A percentile compares a stretch with the other conserved stretches of the same genome.
Conservation (phyloP, 2,329 filamentous ascomycete genomes). For the Diaporthe capsici region DNA sequence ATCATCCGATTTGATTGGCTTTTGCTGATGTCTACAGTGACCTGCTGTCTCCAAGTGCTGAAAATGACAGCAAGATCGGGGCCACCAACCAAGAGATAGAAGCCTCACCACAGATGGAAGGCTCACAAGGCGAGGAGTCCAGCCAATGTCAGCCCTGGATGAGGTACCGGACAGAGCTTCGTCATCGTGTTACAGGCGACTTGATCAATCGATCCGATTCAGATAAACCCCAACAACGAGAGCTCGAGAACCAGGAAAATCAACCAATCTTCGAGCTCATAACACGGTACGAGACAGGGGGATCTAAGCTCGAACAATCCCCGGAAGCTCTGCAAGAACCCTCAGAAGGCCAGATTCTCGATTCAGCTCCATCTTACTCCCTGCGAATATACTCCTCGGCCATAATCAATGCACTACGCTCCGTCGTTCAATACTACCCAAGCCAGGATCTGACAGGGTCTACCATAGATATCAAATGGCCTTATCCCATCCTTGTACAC, state of each 20-base stretch:
- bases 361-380: neutral
- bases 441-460: constrained; percentile 44
- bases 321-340: neutral
- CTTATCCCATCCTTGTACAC: constrained; percentile 47
- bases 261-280: constrained; percentile 31
- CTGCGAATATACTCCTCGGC: constrained; percentile 43
- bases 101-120: neutral
- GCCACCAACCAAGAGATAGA: neutral
- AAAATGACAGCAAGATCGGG: no score
- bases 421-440: constrained; percentile 49
- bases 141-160: neutral
- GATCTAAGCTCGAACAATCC: neutral
- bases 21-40: neutral
- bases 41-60: no score
- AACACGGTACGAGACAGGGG: constrained; percentile 10
- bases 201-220: constrained; percentile 30
- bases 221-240: neutral
- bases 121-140: accelerated
- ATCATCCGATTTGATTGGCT: neutral
- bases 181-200: constrained; percentile 39
- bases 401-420: constrained; percentile 46
- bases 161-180: constrained; percentile 43
- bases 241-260: neutral
- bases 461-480: constrained; percentile 43
- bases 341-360: neutral